Evolutionary conservation across 176 grass and related monocot species (phyloP), one percentile per base, ranked within the genome.

Genomic region (Cenchrus fungigraminus): DNA sequence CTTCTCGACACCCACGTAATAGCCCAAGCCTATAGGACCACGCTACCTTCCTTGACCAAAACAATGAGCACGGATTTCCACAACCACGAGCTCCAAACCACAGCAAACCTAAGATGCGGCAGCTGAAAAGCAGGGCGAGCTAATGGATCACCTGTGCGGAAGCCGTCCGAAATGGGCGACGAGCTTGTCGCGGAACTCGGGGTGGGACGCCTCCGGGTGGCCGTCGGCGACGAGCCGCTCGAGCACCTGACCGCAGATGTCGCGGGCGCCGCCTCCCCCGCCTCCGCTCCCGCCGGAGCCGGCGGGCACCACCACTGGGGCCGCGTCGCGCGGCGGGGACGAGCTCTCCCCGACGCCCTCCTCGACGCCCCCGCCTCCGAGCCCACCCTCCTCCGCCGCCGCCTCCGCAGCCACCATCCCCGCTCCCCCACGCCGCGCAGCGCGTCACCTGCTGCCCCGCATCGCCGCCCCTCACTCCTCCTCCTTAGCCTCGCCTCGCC

Each of bases 281-380:
- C 83, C 86, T 17, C 80, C 75, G 54, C 88, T 83, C 29, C 88
- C 84, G 5, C 74, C 75, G 15, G 75, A 90, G 29, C n/a, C 80
- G 2, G 84, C 68, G 51, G 84, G 84, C 74, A 68, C 78, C 37
- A 40, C 37, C 37, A 40, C 78, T 11, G 83, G 44, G 4, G 63
- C 25, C 22, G 86, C 44, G 4, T 67, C 86, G 32, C 81, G 80
- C 19, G 93, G 91, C 50, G 93, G 97, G 20, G 97, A 99, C 2
- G 88, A 95, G 80, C 93, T 99, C 93, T 99, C 97, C 34, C 97
- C 97, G 60, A 96, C 91, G 74, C 94, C 97, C 88, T 99, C 97
- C 84, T 87, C 93, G 17, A 95, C 85, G 79, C 25, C 76, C 56
- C 82, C 92, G 15, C 29, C 25, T 25, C 25, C 82, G 13, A 20